Base-by-base conservation (phyloP, 306 rosid genomes). In the Oxytropis ochrocephala region DNA sequence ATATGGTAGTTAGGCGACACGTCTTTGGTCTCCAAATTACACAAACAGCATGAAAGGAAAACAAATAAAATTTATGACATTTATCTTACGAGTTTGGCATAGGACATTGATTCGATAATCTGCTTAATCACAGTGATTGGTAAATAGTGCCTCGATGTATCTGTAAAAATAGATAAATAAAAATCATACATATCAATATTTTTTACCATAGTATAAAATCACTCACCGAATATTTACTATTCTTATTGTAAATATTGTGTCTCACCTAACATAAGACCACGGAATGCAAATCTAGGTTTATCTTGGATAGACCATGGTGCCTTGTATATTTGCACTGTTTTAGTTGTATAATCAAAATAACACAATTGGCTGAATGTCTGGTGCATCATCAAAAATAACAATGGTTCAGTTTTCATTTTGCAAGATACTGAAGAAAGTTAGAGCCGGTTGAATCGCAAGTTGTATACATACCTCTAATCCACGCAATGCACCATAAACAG, bases 321-420 rank as follows among this genome's bases (percentile, higher is more conserved):
- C 75, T 81, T 85, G 81, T 74, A 51, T 62, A 91, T 87, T 85
- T 76, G 89, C 11, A 89, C 89, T 39, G 85, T 75, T 75, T 94
- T 94, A 42, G 89, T 83, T 32, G 81, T 84, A 71, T 87, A 94
- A 82, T 94, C 91, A 66, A 87, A 91, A 41, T 82, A 70, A 64
- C 97, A 94, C 79, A 94, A 59, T 75, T 94, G 99, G 74, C 99
- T 94, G 92, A 94, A 91, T 65, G 99, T 94, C 99, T 94, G 86
- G 75, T 69, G 77, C 75, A 75, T 75, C 53, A 76, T 50, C 59
- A 65, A 44, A 65, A 56, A 49, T 27, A 70, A 51, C 35, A 70
- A 69, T 18, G 53, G 41, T 58, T 51, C 63, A 75, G 74, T 74
- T 61, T 9, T 41, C 56, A 67, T 16, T 46, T 79, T 55, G 47